Evolutionary conservation across 768 basidiomycete species (phyloP), one percentile per base, ranked within the genome.

Genomic region (Leccinum olivaceopallidum): DNA sequence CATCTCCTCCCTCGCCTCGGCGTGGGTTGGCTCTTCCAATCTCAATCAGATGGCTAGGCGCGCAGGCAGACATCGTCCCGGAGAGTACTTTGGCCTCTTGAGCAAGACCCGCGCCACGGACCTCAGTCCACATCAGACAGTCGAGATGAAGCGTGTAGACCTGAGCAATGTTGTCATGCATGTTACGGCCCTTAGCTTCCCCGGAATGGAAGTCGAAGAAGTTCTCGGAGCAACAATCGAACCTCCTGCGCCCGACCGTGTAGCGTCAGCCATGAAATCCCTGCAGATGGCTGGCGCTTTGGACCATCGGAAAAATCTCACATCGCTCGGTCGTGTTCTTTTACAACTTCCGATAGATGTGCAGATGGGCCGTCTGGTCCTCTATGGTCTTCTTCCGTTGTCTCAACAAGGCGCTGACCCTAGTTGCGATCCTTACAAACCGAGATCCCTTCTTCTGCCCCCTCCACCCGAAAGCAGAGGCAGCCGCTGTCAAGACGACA

Each of bases 151-250:
- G 71, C 83, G 94, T 37, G 85, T 89, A 12, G 93, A 95, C 73
- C 72, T 96, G 65, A 91, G 86, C 67, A 94, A 94, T 69, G 89
- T 95, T 52, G 93, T 96, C 16, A 98, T 98, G 95, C 95, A 95
- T 71, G 85, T 98, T 73, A 97, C 96, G 69, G 94, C 94, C 9
- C 82, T 97, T 37, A 87, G 93, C 71, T 89, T 97, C 71, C 91
- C 92, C 6, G 86, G 84, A 49, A 86, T 94, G 86, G 76, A 85
- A 30, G 91, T 94, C 6, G 90, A 95, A 68, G 89, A 95, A 61
- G 94, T 97, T 22, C 80, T 98, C 37, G 85, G 85, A 1, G 86
- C 84, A 12, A 82, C 89, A 13, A 97, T 97, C 57, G 95, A 98
- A 71, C 90, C 95, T 16, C 95, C 95, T n/a, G 85, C 83, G 37